phyloP scores from a whole-genome alignment of 164 flowering plant species.

The Annona cherimola region DNA sequence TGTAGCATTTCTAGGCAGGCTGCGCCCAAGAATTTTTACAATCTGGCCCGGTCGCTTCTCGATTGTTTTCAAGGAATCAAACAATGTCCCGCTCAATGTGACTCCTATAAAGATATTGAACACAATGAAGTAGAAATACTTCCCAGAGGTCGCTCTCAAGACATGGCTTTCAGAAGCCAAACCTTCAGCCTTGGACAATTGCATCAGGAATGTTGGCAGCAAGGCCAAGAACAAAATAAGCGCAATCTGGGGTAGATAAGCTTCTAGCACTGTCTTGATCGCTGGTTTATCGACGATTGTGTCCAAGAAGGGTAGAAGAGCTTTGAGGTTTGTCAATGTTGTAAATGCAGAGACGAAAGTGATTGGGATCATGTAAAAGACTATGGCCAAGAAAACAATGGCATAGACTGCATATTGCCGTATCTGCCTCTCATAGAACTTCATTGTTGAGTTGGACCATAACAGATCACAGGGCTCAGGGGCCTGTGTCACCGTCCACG shows the following conservation, averaged over 20 bases:
- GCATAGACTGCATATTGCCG: constrained; percentile 56
- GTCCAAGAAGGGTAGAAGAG: constrained; percentile 68
- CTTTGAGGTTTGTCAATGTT: constrained; percentile 59
- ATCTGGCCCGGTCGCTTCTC: constrained; percentile 40
- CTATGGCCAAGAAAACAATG: constrained; percentile 57
- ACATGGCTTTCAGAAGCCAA: constrained; percentile 77
- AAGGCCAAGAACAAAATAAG: constrained; percentile 72
- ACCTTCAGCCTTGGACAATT: constrained; percentile 77
- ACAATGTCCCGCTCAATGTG: constrained; percentile 67
- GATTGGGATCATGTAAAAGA: constrained; percentile 90
- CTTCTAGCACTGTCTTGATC: constrained; percentile 68
- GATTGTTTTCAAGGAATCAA: constrained; percentile 48
- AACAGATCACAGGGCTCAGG: constrained; percentile 78
- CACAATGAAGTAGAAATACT: constrained; percentile 80
- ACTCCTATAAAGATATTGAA: constrained; percentile 92
- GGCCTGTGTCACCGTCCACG: constrained; percentile 76
- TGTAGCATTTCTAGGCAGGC: constrained; percentile 77
- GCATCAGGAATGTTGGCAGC: constrained; percentile 72
- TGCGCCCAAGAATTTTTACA: constrained; percentile 39
- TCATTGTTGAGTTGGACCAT: constrained; percentile 63
- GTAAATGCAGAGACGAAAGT: constrained; percentile 77
- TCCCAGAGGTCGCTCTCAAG: constrained; percentile 82
- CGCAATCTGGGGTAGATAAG: constrained; percentile 90
- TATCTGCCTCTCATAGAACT: constrained; percentile 46
- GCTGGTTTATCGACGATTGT: constrained; percentile 37